These are phyloP conservation scores for Fomes fomentarius DNA, from an alignment of 1,284 basidiomycete genomes.

Conservation along the genomic window DNA sequence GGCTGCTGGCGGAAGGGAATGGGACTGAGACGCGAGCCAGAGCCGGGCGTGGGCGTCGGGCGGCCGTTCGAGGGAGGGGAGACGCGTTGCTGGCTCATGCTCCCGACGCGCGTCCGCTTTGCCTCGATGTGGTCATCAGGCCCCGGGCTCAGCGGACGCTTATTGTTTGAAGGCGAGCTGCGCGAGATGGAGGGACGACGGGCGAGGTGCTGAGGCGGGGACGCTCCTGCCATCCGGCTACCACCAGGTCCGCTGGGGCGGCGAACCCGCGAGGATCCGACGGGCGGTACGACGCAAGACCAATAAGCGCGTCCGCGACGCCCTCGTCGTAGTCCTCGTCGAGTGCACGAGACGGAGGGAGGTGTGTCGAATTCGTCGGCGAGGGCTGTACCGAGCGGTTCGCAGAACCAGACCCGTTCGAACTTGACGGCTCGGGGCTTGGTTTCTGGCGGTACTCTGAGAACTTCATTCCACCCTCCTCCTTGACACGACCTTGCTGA, in stretches of 20 bases:
- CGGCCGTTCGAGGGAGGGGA: slow-evolving; percentile 54
- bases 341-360: slow-evolving; percentile 62
- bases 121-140: slow-evolving; percentile 56
- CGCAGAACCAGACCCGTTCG: slow-evolving; percentile 63
- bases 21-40: slow-evolving; percentile 69
- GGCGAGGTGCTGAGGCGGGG: slow-evolving; percentile 25
- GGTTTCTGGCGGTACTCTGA: slow-evolving; percentile 36
- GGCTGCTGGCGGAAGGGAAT: slow-evolving; percentile 75
- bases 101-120: slow-evolving; percentile 68
- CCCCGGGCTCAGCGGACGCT: slow-evolving; percentile 68
- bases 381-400: slow-evolving; percentile 60
- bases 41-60: slow-evolving; percentile 44
- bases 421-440: slow-evolving; percentile 62
- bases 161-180: slow-evolving; percentile 38
- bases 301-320: slow-evolving; percentile 73
- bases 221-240: slow-evolving; percentile 14
- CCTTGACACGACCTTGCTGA: slow-evolving; percentile 40
- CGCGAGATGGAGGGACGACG: slow-evolving; percentile 31
- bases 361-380: slow-evolving; percentile 60
- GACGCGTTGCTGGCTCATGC: slow-evolving; percentile 48
- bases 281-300: slow-evolving; percentile 46
- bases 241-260: slow-evolving; percentile 23
- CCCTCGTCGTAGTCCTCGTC: slow-evolving; percentile 87
- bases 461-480: slow-evolving; percentile 46
- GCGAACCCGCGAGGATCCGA: slow-evolving; percentile 29